Percentiles rank a stretch among this genome's conserved stretches.
Evolutionary conservation across 306 rosid species (phyloP).

Genomic region (Delonix regia): DNA sequence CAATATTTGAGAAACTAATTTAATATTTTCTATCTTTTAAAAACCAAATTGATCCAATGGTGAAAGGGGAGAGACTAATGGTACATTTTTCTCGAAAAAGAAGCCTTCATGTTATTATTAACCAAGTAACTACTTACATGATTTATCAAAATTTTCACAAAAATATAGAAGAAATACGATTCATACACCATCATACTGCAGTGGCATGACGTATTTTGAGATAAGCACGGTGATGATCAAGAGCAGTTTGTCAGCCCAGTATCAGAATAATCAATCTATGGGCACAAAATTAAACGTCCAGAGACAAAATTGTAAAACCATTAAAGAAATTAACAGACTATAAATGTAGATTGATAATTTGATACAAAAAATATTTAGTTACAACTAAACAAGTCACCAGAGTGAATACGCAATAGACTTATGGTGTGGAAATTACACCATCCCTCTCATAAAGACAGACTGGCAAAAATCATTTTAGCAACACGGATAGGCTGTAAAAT

Average conservation of each 20-base stretch:
- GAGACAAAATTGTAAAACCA: background rate
- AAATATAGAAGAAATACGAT: background rate
- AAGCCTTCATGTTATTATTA: conserved; percentile 6
- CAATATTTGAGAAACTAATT: too few relatives aligned
- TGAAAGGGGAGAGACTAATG: too few relatives aligned
- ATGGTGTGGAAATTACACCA: conserved; percentile 22
- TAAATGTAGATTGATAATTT: conserved; percentile 32
- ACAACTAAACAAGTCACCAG: conserved; percentile 11
- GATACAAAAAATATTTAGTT: conserved; percentile 27
- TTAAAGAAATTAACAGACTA: conserved; percentile 18
- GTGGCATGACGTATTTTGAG: background rate
- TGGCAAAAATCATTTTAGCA: background rate
- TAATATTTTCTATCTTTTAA: too few relatives aligned
- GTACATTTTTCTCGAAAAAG: too few relatives aligned
- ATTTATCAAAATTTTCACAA: background rate
- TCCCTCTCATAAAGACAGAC: background rate
- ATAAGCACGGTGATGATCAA: background rate
- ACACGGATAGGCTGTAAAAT: background rate
- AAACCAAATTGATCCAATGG: too few relatives aligned
- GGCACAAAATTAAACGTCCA: conserved; percentile 12
- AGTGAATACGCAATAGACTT: background rate
- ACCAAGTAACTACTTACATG: background rate
- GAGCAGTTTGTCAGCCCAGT: conserved; percentile 7
- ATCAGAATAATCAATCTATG: conserved; percentile 6
- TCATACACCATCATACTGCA: background rate